Percentiles rank a stretch among this genome's conserved stretches.
phyloP scores from a whole-genome alignment of 768 basidiomycete species.

The Gelatoporia subvermispora region DNA sequence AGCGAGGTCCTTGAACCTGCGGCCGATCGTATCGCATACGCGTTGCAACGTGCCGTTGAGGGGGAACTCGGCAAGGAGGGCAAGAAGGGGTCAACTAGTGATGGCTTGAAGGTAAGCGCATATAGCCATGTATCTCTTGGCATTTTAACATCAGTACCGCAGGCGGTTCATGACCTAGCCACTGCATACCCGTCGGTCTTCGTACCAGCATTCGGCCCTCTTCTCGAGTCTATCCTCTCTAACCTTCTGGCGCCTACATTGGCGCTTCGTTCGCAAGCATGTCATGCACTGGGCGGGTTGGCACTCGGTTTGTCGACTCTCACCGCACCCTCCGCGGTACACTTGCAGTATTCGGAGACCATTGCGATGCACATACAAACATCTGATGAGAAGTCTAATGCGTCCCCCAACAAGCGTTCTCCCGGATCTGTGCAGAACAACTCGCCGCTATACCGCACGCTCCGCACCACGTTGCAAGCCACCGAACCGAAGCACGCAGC shows the following conservation, averaged over 20 bases:
- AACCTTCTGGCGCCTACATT: slow-evolving; percentile 63
- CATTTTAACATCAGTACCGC: slow-evolving; percentile 8
- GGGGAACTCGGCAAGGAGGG: slow-evolving; percentile 87
- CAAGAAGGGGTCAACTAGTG: slow-evolving; percentile 76
- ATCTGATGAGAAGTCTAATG: slow-evolving; percentile 5
- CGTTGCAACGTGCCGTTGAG: slow-evolving; percentile 70
- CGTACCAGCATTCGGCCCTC: slow-evolving; percentile 55
- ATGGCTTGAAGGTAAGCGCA: slow-evolving; percentile 64
- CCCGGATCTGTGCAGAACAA: slow-evolving; percentile 34
- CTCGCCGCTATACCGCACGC: slow-evolving; percentile 54
- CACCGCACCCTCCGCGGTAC: slow-evolving; percentile 38
- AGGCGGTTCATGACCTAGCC: slow-evolving; percentile 74
- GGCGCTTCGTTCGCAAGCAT: slow-evolving; percentile 65
- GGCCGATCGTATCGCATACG: slow-evolving; percentile 63
- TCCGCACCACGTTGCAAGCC: slow-evolving; percentile 56
- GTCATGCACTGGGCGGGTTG: slow-evolving; percentile 70
- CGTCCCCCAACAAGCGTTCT: slow-evolving; percentile 35
- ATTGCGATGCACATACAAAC: slow-evolving; percentile 47
- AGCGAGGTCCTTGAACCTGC: slow-evolving; percentile 54
- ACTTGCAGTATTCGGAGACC: slow-evolving; percentile 47
- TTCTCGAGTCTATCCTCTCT: slow-evolving; percentile 58
- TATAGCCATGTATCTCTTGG: slow-evolving; percentile 1
- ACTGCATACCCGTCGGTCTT: slow-evolving; percentile 61
- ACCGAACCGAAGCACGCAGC: slow-evolving; percentile 56
- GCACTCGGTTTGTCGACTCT: slow-evolving; percentile 48